A percentile compares a stretch with the other conserved stretches of the same genome.
phyloP scores from a whole-genome alignment of 192 early-diverging fungal species.

The Coemansia sp. region DNA sequence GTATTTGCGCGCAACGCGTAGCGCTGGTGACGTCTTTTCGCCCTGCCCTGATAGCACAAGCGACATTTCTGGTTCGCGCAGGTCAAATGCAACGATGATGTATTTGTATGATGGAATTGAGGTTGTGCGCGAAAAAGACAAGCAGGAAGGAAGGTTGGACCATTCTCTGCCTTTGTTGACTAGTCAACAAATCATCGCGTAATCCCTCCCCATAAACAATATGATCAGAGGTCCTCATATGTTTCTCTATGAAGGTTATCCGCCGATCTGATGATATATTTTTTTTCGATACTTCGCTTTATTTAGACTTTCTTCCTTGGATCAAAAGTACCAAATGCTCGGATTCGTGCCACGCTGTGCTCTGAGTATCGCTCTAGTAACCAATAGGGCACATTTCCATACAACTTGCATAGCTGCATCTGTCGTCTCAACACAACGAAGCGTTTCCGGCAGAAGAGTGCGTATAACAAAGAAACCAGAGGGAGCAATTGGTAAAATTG shows the following conservation, averaged over 20 bases:
- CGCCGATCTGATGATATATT: background rate
- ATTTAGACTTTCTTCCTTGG: background rate
- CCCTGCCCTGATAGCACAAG: constrained; percentile 51
- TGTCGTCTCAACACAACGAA: constrained; percentile 1
- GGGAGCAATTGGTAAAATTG: background rate
- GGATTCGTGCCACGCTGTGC: background rate
- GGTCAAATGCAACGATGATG: background rate
- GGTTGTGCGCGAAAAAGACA: background rate
- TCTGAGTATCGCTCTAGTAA: background rate
- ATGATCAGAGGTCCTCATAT: background rate
- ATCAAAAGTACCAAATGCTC: background rate
- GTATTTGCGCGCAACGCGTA: constrained; percentile 35
- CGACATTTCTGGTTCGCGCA: constrained; percentile 22
- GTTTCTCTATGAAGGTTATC: background rate
- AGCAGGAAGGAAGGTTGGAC: background rate
- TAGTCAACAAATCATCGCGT: background rate
- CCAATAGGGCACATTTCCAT: constrained; percentile 3
- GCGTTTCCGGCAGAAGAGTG: background rate
- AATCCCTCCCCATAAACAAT: background rate
- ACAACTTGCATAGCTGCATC: background rate
- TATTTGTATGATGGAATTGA: background rate
- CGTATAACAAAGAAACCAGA: background rate
- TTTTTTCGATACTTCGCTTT: background rate
- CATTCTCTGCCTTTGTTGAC: background rate
- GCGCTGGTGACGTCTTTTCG: constrained; percentile 42